A percentile compares a stretch with the other conserved stretches of the same genome.
Conservation (phyloP, 192 early-diverging fungal species). For the Entomortierella lignicola region DNA sequence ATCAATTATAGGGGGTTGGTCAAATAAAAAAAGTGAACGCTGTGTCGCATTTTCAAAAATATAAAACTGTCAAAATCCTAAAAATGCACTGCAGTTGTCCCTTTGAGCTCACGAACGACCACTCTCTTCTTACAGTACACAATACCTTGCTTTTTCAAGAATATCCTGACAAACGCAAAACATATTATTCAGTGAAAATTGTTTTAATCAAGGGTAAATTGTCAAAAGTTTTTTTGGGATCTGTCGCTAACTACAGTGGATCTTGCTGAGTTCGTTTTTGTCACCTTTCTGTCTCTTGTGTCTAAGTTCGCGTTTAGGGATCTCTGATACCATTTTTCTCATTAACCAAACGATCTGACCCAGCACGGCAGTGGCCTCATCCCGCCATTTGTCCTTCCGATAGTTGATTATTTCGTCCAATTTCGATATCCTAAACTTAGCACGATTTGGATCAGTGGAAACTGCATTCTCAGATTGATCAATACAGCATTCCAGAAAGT, state of each 20-base stretch:
- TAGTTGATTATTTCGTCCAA: conserved; percentile 15
- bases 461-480: conserved; percentile 12
- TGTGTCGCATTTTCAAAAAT: neutral
- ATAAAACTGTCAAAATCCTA: no score
- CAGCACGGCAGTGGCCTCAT: conserved; percentile 3
- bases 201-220: no score
- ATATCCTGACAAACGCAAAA: no score
- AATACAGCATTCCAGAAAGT: conserved; percentile 48
- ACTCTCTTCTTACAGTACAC: no score
- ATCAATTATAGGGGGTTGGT: no score
- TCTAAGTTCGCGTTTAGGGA: conserved; percentile 21
- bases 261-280: neutral
- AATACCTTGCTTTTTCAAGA: no score
- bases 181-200: no score
- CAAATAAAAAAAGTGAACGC: no score
- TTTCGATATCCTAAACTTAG: conserved; percentile 33
- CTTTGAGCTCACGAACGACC: no score
- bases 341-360: conserved; percentile 20
- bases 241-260: neutral
- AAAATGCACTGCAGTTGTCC: no score
- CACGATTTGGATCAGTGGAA: neutral
- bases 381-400: conserved; percentile 7
- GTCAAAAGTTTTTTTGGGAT: no score
- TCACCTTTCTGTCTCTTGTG: conserved; percentile 13
- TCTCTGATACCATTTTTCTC: conserved; percentile 24